Evolutionary conservation across 2,329 filamentous ascomycete species (phyloP), one percentile per base, ranked within the genome.

Genomic region (Epichloe typhina): DNA sequence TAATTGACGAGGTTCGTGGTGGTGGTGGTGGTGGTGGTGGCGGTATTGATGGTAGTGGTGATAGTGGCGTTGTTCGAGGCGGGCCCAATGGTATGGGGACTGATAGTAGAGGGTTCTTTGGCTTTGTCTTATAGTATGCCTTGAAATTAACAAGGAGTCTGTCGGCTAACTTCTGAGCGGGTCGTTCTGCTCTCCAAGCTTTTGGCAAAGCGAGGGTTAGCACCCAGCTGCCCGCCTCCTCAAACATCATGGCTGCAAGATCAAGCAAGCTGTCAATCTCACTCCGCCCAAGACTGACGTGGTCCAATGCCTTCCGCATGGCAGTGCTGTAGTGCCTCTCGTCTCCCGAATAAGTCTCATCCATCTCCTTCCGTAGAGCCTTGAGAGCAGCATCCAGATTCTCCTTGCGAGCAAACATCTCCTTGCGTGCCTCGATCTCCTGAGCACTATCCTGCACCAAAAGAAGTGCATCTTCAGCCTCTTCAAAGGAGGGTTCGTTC

Each of bases 361-460:
- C 66, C 68, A 73, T 70, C 56, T 72, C 70, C 54, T 62, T 67
- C 44, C 66, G 65, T 50, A 73, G 50, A 9, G 70, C 70, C 50
- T 63, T 68, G 19, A 73, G 62, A 37, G 84, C 76, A 41, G 76
- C 72, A 47, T 77, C 73, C 21, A 80, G 67, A 59, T 88, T 82
- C 58, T 78, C 75, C 56, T 81, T 80, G 56, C 79, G 78, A 52
- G 79, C 77, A 64, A 82, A 83, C 70, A 80, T 78, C 60, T 81
- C 77, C 50, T 75, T 76, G 33, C 69, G 62, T 43, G 82, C 82
- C 57, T 77, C 80, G 11, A 80, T 79, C 58, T 77, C 69, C 49
- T 69, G 61, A 2, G 64, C 66, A 56, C 64, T 69, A 21, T 71
- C 68, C 53, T 72, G 69, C 2, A 72, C 64, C 33, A 72, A 63